Conservation (phyloP, 257 asterid genomes). For the Solanum pennellii region DNA sequence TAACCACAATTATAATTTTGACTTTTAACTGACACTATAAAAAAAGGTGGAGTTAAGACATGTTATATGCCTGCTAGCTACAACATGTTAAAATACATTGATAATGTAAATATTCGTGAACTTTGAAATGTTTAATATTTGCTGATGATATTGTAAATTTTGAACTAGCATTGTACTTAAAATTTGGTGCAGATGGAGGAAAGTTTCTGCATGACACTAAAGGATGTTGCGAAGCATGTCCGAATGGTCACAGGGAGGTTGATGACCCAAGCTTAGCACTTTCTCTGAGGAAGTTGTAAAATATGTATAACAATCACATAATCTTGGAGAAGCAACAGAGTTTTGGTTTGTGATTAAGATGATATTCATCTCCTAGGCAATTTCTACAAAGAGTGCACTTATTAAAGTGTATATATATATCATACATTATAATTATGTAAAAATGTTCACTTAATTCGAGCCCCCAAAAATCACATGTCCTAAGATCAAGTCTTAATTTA, state of each 20-base stretch:
- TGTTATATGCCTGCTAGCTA: too few species aligned
- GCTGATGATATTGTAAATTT: neutral
- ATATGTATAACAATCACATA: neutral
- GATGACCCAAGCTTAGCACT: neutral
- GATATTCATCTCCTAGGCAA: neutral
- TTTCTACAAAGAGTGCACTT: neutral
- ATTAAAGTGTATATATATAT: neutral
- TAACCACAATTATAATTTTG: too few species aligned
- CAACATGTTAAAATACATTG: neutral
- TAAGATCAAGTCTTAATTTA: too few species aligned
- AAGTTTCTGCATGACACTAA: constrained; percentile 2
- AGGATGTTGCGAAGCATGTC: neutral
- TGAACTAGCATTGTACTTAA: neutral
- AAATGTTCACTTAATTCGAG: neutral
- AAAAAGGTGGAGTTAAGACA: neutral
- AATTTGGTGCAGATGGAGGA: neutral
- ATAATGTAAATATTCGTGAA: too few species aligned
- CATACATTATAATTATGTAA: neutral
- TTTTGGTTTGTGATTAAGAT: neutral
- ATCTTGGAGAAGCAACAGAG: neutral
- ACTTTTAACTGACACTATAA: neutral
- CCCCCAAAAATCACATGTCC: too few species aligned
- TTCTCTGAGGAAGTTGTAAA: neutral
- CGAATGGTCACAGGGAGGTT: neutral
- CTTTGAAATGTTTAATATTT: neutral